These are phyloP conservation scores for Neonectria sp. DNA, from an alignment of 2,329 filamentous ascomycete genomes.

Conservation along the genomic window DNA sequence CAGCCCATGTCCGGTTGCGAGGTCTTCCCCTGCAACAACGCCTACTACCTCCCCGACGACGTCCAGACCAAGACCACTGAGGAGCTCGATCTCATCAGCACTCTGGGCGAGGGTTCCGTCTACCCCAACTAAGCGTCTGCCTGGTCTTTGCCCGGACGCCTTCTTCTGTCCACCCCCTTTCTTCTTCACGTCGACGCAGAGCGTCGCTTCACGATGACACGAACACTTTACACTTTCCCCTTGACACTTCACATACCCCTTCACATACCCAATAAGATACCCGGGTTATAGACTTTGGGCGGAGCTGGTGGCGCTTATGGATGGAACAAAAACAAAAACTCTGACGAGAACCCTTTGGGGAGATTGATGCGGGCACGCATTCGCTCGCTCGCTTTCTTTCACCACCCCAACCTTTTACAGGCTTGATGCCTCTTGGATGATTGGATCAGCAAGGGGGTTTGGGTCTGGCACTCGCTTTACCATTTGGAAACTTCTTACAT, in stretches of 20 bases:
- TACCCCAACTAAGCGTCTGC: conserved; percentile 31
- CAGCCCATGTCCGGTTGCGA: conserved; percentile 65
- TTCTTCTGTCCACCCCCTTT: conserved; percentile 32
- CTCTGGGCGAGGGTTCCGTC: conserved; percentile 58
- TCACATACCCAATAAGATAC: conserved; percentile 50
- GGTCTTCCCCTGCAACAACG: conserved; percentile 66
- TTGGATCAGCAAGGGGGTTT: conserved; percentile 38
- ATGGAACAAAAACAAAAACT: conserved; percentile 31
- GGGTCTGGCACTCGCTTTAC: conserved; percentile 50
- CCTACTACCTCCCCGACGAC: conserved; percentile 69
- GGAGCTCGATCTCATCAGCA: conserved; percentile 66
- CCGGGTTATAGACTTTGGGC: conserved; percentile 48
- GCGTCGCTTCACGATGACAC: conserved; percentile 48
- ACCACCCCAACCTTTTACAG: conserved; percentile 39
- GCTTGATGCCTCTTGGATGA: conserved; percentile 45
- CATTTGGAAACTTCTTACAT: conserved; percentile 44
- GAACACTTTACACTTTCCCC: conserved; percentile 27
- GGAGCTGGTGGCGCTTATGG: conserved; percentile 48
- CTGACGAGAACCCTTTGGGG: conserved; percentile 38
- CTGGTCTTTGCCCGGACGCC: conserved; percentile 32
- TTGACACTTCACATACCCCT: conserved; percentile 38
- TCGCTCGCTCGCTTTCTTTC: conserved; percentile 32
- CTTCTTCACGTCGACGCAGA: conserved; percentile 43
- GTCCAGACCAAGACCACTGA: conserved; percentile 68
- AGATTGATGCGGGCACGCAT: conserved; percentile 29